Percentiles rank a stretch among this genome's conserved stretches.
Conservation (phyloP, 2,329 filamentous ascomycete genomes). For the Pseudogymnoascus sp. region DNA sequence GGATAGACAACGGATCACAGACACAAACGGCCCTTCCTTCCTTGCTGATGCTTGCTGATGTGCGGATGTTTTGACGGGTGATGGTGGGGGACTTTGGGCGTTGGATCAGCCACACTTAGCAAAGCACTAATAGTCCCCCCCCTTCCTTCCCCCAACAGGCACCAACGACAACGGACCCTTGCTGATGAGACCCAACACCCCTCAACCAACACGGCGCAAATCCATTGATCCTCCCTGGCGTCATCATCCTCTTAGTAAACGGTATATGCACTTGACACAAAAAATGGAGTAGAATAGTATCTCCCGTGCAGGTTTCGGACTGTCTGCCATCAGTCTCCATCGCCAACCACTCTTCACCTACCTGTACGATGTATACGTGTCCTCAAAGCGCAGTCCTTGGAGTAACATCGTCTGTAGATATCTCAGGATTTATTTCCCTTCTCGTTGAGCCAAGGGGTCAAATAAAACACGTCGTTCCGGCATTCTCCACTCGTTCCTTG, state of each 20-base stretch:
- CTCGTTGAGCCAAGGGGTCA: neutral
- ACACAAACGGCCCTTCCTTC: neutral
- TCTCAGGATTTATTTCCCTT: neutral
- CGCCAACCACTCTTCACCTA: neutral
- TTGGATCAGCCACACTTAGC: slow-evolving; percentile 6
- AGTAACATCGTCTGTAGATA: neutral
- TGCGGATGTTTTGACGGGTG: neutral
- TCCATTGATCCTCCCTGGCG: neutral
- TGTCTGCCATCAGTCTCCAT: neutral
- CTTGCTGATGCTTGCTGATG: neutral
- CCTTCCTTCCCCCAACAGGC: neutral
- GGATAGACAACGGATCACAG: neutral
- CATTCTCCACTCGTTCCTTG: slow-evolving; percentile 6
- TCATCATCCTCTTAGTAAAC: neutral
- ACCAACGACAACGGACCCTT: slow-evolving; percentile 6
- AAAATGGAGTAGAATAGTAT: slow-evolving; percentile 1
- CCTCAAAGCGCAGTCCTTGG: neutral
- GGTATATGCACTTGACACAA: slow-evolving; percentile 1
- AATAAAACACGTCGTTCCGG: slow-evolving; percentile 6
- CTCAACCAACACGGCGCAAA: neutral
- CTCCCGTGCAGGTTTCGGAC: neutral
- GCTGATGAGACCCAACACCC: slow-evolving; percentile 9
- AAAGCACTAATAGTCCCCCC: neutral
- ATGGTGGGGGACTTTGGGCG: neutral
- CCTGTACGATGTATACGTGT: neutral